Percentiles rank a stretch among this genome's conserved stretches.
Evolutionary conservation across 176 grass and related monocot genomes (phyloP).

Genomic region (Zoysia japonica): DNA sequence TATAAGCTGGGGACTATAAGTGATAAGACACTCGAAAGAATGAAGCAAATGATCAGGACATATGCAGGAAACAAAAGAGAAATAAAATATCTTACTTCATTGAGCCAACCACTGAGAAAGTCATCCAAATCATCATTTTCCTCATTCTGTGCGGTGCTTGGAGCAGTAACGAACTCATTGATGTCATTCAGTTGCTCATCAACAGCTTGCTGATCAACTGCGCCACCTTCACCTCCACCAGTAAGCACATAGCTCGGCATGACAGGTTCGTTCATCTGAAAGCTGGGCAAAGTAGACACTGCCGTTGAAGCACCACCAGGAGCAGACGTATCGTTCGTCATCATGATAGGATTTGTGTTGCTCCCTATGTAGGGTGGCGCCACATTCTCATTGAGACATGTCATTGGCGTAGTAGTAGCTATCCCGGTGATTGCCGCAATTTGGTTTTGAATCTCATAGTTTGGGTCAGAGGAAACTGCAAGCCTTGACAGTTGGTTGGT

Average conservation of each 20-base stretch:
- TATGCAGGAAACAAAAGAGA: not conserved
- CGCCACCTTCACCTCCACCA: not conserved
- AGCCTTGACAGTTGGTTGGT: not conserved
- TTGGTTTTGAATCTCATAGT: constrained; percentile 19
- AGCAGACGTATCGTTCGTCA: constrained; percentile 1
- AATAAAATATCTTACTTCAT: constrained; percentile 31
- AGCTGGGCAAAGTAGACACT: constrained; percentile 11
- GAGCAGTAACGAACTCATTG: not conserved
- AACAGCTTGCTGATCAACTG: not conserved
- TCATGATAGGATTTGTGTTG: not conserved
- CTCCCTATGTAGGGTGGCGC: constrained; percentile 24
- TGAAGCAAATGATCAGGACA: not conserved
- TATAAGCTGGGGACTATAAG: not conserved
- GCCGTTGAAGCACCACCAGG: not conserved
- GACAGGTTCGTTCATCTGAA: not conserved
- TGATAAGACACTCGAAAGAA: not conserved
- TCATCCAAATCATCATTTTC: not conserved
- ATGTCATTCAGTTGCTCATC: not conserved
- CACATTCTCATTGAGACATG: not conserved
- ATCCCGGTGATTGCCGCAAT: constrained; percentile 5
- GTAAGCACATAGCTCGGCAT: not conserved
- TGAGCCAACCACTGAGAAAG: not conserved
- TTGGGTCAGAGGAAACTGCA: not conserved
- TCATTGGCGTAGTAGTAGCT: not conserved
- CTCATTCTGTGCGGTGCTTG: not conserved